A percentile compares a stretch with the other conserved stretches of the same genome.
Evolutionary conservation across 108 stramenopile genomes (phyloP).

Genomic region (Mediolabrus comicus): DNA sequence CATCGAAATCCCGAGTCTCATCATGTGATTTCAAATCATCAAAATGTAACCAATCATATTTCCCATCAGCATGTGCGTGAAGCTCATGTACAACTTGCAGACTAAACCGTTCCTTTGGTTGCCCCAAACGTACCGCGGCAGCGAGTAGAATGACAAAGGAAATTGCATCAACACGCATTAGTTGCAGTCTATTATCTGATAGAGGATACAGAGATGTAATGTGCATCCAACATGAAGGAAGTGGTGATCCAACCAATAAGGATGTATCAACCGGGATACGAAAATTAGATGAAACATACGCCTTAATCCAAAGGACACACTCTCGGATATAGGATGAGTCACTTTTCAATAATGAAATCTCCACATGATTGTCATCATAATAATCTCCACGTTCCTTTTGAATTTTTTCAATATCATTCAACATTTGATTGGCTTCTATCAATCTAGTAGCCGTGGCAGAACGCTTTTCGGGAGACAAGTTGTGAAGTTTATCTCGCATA

Average conservation of each 20-base stretch:
- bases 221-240: background rate
- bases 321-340: background rate
- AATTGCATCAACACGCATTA: conserved; percentile 3
- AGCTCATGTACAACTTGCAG: conserved; percentile 15
- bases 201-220: background rate
- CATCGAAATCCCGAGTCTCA: background rate
- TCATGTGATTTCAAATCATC: conserved; percentile 1
- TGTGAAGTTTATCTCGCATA: background rate
- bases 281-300: conserved; percentile 1
- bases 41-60: background rate
- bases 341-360: background rate
- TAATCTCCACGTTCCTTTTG: background rate
- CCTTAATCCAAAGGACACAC: conserved; percentile 5
- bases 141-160: conserved; percentile 5
- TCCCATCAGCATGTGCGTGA: conserved; percentile 4
- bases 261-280: background rate
- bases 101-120: background rate
- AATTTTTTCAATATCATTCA: background rate
- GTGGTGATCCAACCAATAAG: background rate
- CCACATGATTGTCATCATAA: background rate
- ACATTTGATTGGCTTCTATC: conserved; percentile 2
- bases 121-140: conserved; percentile 1
- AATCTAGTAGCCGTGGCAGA: background rate
- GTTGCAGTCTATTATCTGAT: background rate
- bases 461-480: background rate